Base-by-base conservation (phyloP, 2,329 filamentous ascomycete species). In the Aspergillus novofumigatus region DNA sequence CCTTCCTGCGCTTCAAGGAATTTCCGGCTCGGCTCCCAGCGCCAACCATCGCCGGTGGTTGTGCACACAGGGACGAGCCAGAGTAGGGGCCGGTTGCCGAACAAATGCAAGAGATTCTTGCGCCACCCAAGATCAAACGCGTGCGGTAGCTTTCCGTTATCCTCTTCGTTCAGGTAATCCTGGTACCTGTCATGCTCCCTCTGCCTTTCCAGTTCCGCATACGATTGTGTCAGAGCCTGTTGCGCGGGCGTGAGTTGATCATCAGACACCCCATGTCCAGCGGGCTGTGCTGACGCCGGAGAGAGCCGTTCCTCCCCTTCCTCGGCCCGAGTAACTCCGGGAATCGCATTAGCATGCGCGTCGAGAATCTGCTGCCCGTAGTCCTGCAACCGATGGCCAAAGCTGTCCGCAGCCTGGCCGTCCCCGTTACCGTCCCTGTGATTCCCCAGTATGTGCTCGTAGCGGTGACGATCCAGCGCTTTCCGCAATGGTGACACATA, bases 11-110 rank as follows among this genome's bases (percentile, higher is more conserved):
- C 89, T 38, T 87, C 85, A 2, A 90, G 61, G 89, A 94, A 99
- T 63, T 84, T 85, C 1, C 84, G 81, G 68, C 86, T 95, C 0
- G 92, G 84, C 67, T 97, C 92, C 94, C 94, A 99, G 48, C 81
- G 82, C 93, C 93, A 99, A 23, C 94, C 94, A 72, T 99, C 91
- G 35, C 93, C 93, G 0, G 86, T 90, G 1, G 92, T 96, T 68
- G 89, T 97, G 72, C 84, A 86, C 49, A 97, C 78, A 0, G 94
- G 94, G 1, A 97, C 59, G 28, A 81, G 77, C 93, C 94, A 97
- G 8, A 94, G 78, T 26, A 84, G 74, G 1, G 86, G 86, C 1
- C 79, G 84, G 0, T 85, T 83, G 0, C 94, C 94, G 63, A 99
- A 91, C 2, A 99, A 82, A 70, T 96, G 90, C 1, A 77, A 70